Evolutionary conservation across 495 filamentous ascomycete genomes (phyloP), one percentile per base, ranked within the genome.

Genomic region (Entonaema liquescens): DNA sequence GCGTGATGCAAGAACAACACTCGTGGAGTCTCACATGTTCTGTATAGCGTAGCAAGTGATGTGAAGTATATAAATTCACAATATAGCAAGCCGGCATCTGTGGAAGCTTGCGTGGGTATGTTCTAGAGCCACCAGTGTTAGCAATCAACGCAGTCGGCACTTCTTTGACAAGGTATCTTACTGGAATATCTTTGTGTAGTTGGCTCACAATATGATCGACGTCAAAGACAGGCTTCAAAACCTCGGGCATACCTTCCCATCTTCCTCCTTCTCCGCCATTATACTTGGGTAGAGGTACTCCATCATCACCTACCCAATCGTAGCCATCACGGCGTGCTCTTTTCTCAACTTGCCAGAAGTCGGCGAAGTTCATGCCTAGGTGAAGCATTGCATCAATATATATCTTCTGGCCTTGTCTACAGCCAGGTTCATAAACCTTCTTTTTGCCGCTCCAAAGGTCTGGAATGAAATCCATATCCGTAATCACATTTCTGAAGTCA

Each of bases 311-410:
- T 17, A 65, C 54, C 62, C 62, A 65, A 17, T 65, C 62, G 15
- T 65, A 65, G 19, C 62, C 54, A 12, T 65, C 62, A 2, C 62
- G 53, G 2, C 62, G 62, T 7, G 62, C 62, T 28, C 62, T 57
- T 50, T 49, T 65, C 19, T 65, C 54, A 28, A 65, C 28, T 23
- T 65, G 62, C 62, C 62, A 64, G 5, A 23, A 53, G 11, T 64
- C 36, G 23, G 36, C 28, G 25, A 64, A 64, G 12, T 47, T 64
- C 61, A 64, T 64, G 3, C 61, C 61, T n/a, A 64, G 21, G 35
- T 64, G 61, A 23, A 64, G 61, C 61, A 64, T 64, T 33, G 61
- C 61, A 21, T 64, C 61, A n/a, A 64, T 64, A 26, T 56, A 17
- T 56, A 64, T 55, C 9, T 35, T 54, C 8, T 56, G 50, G 12